phyloP scores from a whole-genome alignment of 2,329 filamentous ascomycete species.

The Pleurostoma richardsiae region DNA sequence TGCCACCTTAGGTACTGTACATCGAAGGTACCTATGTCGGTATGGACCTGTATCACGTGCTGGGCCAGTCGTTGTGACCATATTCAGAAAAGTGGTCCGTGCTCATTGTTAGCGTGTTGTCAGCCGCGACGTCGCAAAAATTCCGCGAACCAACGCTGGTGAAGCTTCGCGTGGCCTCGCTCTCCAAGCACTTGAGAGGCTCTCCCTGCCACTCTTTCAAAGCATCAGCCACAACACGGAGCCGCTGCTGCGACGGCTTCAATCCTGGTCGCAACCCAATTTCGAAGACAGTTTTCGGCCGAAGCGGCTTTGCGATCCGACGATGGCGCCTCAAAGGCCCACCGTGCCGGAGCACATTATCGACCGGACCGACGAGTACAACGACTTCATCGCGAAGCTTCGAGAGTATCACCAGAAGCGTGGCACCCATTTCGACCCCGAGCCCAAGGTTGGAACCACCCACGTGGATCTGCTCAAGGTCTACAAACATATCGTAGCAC shows the following conservation, averaged over 20 bases:
- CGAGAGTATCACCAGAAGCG: conserved; percentile 71
- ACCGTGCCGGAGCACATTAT: conserved; percentile 31
- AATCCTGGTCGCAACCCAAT: not conserved
- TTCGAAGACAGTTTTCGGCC: not conserved
- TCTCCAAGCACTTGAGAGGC: not conserved
- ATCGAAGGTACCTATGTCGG: too few relatives aligned
- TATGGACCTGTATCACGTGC: too few relatives aligned
- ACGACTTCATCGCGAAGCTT: conserved; percentile 71
- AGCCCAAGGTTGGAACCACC: conserved; percentile 74
- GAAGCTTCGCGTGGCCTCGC: not conserved
- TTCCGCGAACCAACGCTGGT: not conserved
- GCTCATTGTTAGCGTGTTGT: not conserved
- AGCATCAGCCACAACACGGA: not conserved
- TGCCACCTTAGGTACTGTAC: too few relatives aligned
- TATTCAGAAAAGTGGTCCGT: not conserved
- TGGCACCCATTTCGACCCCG: conserved; percentile 72
- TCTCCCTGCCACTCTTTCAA: not conserved
- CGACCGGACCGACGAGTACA: conserved; percentile 64
- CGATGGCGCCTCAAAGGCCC: conserved; percentile 26
- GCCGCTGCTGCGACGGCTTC: not conserved
- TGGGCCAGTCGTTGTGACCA: too few relatives aligned
- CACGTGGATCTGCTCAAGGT: conserved; percentile 74
- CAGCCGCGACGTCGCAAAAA: not conserved
- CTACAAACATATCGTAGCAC: conserved; percentile 70
- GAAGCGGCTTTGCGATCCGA: conserved; percentile 1